Evolutionary conservation across 345 rosid species (phyloP), one percentile per base, ranked within the genome.

Genomic region (Odontarrhena argentea): DNA sequence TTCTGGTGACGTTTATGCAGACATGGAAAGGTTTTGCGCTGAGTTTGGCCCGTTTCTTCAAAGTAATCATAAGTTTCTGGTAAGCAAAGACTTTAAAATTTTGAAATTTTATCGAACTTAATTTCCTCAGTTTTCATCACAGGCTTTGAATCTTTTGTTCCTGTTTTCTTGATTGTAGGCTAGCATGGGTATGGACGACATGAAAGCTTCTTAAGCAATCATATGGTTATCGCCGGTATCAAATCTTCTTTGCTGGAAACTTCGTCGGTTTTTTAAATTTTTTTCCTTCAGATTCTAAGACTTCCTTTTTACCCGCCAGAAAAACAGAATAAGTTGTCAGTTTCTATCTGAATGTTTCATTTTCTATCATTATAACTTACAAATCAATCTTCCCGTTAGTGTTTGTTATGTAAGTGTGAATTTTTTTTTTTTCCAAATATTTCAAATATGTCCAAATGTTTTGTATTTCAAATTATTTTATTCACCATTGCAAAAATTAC

Each of bases 61-160:
- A 44, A 89, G 85, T 77, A 94, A 90, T 77, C 99, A 91, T 68
- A 94, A 88, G 79, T 94, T 85, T 78, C 85, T 94, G 96, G 99
- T 94, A 83, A 77, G 74, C 53, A 25, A 74, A 47, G 32, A 34
- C 38, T 25, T 55, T 1, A 9, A 9, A 63, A 57, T 24, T 38
- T 58, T 12, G 28, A 5, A 34, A 9, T 26, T 18, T 18, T 38
- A 22, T 64, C 15, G 28, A 5, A 10, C 26, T 52, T n/a, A n/a
- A n/a, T n/a, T 58, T 63, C 37, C 53, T 67, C 68, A 18, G 12
- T 9, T 53, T 60, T 28, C 35, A 59, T 60, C 11, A 51, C 71
- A 57, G 3, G 6, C 4, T 50, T 49, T 55, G 36, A 69, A 61
- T 50, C 9, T 10, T 44, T 49, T 45, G 43, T 42, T 45, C 10